phyloP scores from a whole-genome alignment of 2,329 filamentous ascomycete genomes.

The Cladophialophora exuberans region DNA sequence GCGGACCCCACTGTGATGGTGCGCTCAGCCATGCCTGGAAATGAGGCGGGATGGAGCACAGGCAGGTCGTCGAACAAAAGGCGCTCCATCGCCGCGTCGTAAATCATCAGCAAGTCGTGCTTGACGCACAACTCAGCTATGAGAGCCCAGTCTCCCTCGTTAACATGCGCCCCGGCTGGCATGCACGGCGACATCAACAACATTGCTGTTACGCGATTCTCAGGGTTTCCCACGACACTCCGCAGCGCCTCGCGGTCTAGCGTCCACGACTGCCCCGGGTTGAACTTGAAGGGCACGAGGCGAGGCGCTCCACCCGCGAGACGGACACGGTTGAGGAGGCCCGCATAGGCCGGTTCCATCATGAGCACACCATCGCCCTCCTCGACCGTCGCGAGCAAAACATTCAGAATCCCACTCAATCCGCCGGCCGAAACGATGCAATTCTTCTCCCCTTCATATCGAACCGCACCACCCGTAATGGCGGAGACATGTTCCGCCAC shows the following conservation, averaged over 20 bases:
- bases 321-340: slow-evolving; percentile 19
- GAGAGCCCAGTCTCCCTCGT: slow-evolving; percentile 12
- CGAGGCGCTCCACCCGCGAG: slow-evolving; percentile 19
- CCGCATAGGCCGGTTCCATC: slow-evolving; percentile 16
- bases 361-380: slow-evolving; percentile 21
- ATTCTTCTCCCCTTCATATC: slow-evolving; percentile 16
- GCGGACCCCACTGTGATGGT: slow-evolving; percentile 19
- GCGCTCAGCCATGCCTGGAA: slow-evolving; percentile 19
- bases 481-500: slow-evolving; percentile 15
- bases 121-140: slow-evolving; percentile 19
- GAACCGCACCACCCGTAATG: slow-evolving; percentile 2
- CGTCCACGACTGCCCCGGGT: slow-evolving; percentile 11
- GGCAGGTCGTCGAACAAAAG: slow-evolving; percentile 18
- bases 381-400: slow-evolving; percentile 19
- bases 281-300: slow-evolving; percentile 17
- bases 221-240: neutral
- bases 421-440: slow-evolving; percentile 21
- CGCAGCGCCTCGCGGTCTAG: slow-evolving; percentile 11
- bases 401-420: slow-evolving; percentile 20
- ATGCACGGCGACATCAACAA: slow-evolving; percentile 23
- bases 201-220: slow-evolving; percentile 12
- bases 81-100: slow-evolving; percentile 23
- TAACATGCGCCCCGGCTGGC: slow-evolving; percentile 17
- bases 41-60: slow-evolving; percentile 10
- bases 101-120: slow-evolving; percentile 16